These are phyloP conservation scores for Phytophthora capsici DNA, from an alignment of 352 stramenopile genomes.

Conservation along the genomic window DNA sequence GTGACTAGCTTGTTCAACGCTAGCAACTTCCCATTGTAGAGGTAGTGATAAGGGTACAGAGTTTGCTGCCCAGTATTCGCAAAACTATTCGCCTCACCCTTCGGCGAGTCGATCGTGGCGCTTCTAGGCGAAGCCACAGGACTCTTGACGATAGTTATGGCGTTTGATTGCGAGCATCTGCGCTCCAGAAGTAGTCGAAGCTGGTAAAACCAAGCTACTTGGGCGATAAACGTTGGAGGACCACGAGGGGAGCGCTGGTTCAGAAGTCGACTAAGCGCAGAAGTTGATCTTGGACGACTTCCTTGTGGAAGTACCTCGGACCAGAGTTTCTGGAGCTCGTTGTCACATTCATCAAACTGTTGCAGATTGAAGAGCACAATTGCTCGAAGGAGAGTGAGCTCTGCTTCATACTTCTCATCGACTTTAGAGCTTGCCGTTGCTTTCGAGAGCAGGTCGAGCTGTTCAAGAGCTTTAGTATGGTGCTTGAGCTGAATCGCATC, in stretches of 20 bases:
- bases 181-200: conserved; percentile 41
- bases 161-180: conserved; percentile 19
- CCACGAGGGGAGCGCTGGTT: conserved; percentile 1
- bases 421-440: neutral
- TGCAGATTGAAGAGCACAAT: conserved; percentile 47
- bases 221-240: conserved; percentile 37
- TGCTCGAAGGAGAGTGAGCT: conserved; percentile 41
- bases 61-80: conserved; percentile 8
- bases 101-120: conserved; percentile 3
- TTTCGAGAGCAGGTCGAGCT: conserved; percentile 14
- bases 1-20: conserved; percentile 31
- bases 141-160: too few species aligned
- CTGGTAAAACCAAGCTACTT: conserved; percentile 47
- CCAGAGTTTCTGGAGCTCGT: conserved; percentile 38
- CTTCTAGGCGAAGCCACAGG: conserved; percentile 1
- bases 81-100: conserved; percentile 5
- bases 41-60: conserved; percentile 31
- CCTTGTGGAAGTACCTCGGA: conserved; percentile 18
- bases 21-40: conserved; percentile 40
- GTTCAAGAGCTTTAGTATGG: conserved; percentile 21
- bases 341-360: conserved; percentile 21
- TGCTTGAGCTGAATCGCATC: conserved; percentile 6
- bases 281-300: conserved; percentile 17
- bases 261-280: conserved; percentile 10
- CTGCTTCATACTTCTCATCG: conserved; percentile 13